Base-by-base conservation (phyloP, 208 protist species). In the Vickermania spadyakhi region DNA sequence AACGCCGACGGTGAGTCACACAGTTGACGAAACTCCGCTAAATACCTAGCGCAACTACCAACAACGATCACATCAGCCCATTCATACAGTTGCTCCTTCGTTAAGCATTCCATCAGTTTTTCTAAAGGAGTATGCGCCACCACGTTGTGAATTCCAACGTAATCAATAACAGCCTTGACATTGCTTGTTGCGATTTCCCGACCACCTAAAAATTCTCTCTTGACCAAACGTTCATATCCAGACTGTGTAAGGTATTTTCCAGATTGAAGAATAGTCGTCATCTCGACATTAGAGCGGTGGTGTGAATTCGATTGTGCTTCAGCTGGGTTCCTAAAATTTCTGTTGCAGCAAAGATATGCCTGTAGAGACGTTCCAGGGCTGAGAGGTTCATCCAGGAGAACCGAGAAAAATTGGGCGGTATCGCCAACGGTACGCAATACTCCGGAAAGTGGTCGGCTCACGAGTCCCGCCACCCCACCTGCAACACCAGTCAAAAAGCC, bases 401-500 rank as follows among this genome's bases (percentile, higher is more conserved):
- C 51, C 2, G 81, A 58, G 66, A 78, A 80, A 60, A 82, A 86
- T 59, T 90, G 80, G 7, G 73, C 78, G 0, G 77, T 79, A 29
- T 69, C 70, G 31, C 78, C 70, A 27, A 93, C 69, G 13, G 75
- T 77, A 45, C 79, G 63, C 29, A 90, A 72, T 25, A 77, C 61
- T n/a, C 78, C 75, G 7, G 73, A 73, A 22, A 89, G 53, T 22
- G 82, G 86, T 2, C 75, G 77, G 0, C 63, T 82, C 11, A 85
- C 67, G 7, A 87, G 60, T 13, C 78, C 69, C 4, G 79, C 70
- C n/a, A 81, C 62, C n/a, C 86, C 86, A 0, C 72, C 69, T 3
- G 78, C 71, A 28, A 90, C 26, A 14, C 80, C 82, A 4, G 62
- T 25, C 13, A 79, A 61, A 60, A 93, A 88, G 7, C 81, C 86